These are phyloP conservation scores for Paecilomyces dactylethromorphus DNA, from an alignment of 2,329 filamentous ascomycete species.

Conservation along the genomic window DNA sequence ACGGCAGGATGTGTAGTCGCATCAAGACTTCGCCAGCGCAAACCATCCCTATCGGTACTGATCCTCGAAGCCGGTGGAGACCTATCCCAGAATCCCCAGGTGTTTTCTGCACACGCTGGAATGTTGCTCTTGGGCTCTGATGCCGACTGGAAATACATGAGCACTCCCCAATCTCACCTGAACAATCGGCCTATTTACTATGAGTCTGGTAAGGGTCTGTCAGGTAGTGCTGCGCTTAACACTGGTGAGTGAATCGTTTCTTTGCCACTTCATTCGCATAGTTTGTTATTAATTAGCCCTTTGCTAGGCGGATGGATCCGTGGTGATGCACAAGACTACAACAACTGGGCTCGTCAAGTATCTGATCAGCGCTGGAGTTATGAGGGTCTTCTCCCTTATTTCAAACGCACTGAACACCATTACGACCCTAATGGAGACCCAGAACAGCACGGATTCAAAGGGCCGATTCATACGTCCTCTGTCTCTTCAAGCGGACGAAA, in stretches of 20 bases:
- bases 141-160: neutral
- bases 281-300: neutral
- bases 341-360: neutral
- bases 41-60: neutral
- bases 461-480: neutral
- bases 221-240: neutral
- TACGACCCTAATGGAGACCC: neutral
- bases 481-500: neutral
- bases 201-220: neutral
- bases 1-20: slow-evolving; percentile 2
- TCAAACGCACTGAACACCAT: neutral
- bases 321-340: slow-evolving; percentile 2
- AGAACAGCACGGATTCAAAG: neutral
- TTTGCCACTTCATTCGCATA: neutral
- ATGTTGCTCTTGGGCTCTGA: neutral
- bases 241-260: neutral
- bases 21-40: slow-evolving; percentile 1
- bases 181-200: neutral
- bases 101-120: slow-evolving; percentile 2
- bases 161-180: neutral
- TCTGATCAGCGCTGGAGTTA: neutral
- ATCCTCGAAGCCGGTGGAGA: slow-evolving; percentile 3
- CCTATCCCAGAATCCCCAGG: neutral
- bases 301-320: slow-evolving; percentile 1
- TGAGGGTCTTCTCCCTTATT: neutral